phyloP scores from a whole-genome alignment of 805 yeast species.

The Tetrapisispora pingtungensis region DNA sequence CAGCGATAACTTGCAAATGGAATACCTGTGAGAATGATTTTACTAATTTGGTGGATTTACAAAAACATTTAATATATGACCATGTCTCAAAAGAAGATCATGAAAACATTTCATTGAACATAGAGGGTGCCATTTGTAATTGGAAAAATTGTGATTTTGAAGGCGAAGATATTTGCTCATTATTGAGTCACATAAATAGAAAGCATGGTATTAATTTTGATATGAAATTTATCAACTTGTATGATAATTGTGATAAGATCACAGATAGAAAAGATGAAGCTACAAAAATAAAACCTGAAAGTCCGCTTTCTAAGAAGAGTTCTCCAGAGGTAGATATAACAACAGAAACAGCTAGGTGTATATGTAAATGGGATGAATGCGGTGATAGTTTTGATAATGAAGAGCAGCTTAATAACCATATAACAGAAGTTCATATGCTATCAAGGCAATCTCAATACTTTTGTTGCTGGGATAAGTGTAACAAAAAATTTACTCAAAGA shows the following conservation, averaged over 20 bases:
- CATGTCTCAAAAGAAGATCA: constrained; percentile 31
- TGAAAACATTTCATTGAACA: neutral
- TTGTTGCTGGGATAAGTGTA: constrained; percentile 76
- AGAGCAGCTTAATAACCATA: constrained; percentile 60
- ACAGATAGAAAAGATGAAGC: no score
- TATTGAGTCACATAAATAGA: constrained; percentile 51
- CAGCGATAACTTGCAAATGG: constrained; percentile 52
- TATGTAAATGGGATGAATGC: constrained; percentile 37
- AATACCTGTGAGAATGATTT: constrained; percentile 44
- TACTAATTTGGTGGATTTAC: constrained; percentile 33
- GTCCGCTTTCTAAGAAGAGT: no score
- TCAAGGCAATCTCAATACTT: constrained; percentile 58
- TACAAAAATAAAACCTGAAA: no score
- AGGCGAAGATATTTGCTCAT: constrained; percentile 40
- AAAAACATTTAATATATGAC: constrained; percentile 43
- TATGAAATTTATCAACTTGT: constrained; percentile 18
- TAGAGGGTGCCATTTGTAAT: constrained; percentile 38
- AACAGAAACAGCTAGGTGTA: neutral
- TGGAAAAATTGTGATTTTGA: constrained; percentile 65
- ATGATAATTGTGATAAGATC: neutral
- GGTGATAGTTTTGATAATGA: constrained; percentile 38
- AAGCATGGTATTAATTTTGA: constrained; percentile 34
- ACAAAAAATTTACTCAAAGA: constrained; percentile 63
- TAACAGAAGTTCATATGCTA: constrained; percentile 59
- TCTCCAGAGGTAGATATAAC: neutral